Percentiles rank a stretch among this genome's conserved stretches.
phyloP scores from a whole-genome alignment of 192 early-diverging fungal species.

The Coemansia sp. region DNA sequence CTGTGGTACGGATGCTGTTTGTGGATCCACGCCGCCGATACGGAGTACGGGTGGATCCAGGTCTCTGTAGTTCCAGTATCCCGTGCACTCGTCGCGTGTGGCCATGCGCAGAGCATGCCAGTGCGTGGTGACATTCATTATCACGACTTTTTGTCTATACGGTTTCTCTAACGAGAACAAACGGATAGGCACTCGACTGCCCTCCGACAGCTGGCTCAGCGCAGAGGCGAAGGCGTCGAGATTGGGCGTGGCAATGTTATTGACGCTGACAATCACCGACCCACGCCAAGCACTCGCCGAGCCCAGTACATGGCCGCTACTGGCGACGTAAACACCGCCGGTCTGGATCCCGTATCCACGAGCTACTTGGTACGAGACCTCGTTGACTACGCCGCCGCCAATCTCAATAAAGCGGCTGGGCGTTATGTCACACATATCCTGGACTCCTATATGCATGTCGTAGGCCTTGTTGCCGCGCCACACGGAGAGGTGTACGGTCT shows the following conservation, averaged over 20 bases:
- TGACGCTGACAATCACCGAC: slow-evolving; percentile 73
- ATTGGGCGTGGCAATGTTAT: slow-evolving; percentile 71
- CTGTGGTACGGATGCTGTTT: slow-evolving; percentile 73
- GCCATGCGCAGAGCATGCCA: slow-evolving; percentile 86
- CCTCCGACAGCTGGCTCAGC: slow-evolving; percentile 73
- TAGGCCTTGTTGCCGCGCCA: slow-evolving; percentile 62
- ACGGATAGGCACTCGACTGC: slow-evolving; percentile 66
- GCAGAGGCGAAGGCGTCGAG: slow-evolving; percentile 80
- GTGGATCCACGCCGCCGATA: slow-evolving; percentile 35
- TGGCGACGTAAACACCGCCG: slow-evolving; percentile 85
- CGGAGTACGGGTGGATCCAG: slow-evolving; percentile 51
- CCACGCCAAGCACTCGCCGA: slow-evolving; percentile 71
- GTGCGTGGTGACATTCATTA: slow-evolving; percentile 87
- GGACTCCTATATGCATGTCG: slow-evolving; percentile 58
- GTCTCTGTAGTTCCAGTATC: slow-evolving; percentile 79
- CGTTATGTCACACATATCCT: slow-evolving; percentile 78
- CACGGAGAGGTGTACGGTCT: slow-evolving; percentile 60
- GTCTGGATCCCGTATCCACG: slow-evolving; percentile 72
- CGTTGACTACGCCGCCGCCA: slow-evolving; percentile 85
- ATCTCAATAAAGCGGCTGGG: slow-evolving; percentile 87
- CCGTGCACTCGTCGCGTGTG: slow-evolving; percentile 74
- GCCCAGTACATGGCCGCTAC: slow-evolving; percentile 70
- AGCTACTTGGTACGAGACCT: slow-evolving; percentile 78
- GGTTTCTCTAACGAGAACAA: slow-evolving; percentile 83
- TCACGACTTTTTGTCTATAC: slow-evolving; percentile 78